These are phyloP conservation scores for Yamadazyma friedrichii DNA, from an alignment of 1,139 yeast species.

Conservation along the genomic window DNA sequence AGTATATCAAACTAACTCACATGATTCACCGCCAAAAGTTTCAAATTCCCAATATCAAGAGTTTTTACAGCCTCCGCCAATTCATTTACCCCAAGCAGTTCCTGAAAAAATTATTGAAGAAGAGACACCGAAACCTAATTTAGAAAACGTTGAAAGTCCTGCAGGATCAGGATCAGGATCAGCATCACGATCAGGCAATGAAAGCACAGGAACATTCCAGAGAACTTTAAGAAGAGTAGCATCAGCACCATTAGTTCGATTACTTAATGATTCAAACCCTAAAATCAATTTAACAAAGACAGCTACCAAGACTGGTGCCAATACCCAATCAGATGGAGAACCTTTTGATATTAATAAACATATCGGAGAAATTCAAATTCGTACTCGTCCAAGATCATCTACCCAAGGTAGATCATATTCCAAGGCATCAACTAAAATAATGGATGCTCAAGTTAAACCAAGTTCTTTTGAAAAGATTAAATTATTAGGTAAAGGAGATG, in stretches of 20 bases:
- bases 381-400: slow-evolving; percentile 47
- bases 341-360: slow-evolving; percentile 48
- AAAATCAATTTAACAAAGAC: slow-evolving; percentile 5
- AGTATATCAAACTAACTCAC: slow-evolving; percentile 8
- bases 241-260: slow-evolving; percentile 67
- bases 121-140: background rate
- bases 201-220: slow-evolving; percentile 36
- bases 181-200: background rate
- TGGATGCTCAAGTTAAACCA: slow-evolving; percentile 81
- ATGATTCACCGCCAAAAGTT: slow-evolving; percentile 21
- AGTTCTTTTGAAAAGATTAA: slow-evolving; percentile 85
- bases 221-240: slow-evolving; percentile 71
- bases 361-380: slow-evolving; percentile 51
- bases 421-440: slow-evolving; percentile 66
- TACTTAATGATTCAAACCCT: slow-evolving; percentile 27
- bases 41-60: background rate
- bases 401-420: slow-evolving; percentile 67
- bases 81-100: background rate
- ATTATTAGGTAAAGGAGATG: slow-evolving; percentile 93
- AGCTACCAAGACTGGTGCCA: slow-evolving; percentile 5
- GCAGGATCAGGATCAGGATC: slow-evolving; percentile 4
- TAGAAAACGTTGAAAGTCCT: background rate
- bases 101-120: background rate
- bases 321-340: slow-evolving; percentile 7
- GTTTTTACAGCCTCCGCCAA: slow-evolving; percentile 5